Base-by-base conservation (phyloP, 2,329 filamentous ascomycete genomes). In the Capronia epimyces region DNA sequence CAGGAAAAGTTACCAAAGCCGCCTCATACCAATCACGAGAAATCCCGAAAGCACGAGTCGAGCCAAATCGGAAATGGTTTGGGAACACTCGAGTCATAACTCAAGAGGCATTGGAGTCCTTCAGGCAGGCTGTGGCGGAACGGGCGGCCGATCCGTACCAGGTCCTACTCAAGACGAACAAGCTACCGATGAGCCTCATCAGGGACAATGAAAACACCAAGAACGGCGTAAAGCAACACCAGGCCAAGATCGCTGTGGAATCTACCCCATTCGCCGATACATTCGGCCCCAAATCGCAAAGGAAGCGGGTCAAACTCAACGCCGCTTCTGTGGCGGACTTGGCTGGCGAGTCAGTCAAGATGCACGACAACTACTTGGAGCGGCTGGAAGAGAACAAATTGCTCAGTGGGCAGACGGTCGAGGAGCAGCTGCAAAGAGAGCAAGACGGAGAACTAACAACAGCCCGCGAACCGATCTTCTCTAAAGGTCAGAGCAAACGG, bases 41-140 rank as follows among this genome's bases (percentile, higher is more conserved):
- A 29, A 72, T 84, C 18, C 90, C 91, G 41, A 81, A 79, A 53
- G 93, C 91, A 60, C 81, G 90, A 60, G 87, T 97, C 65, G 91
- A 97, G 75, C 93, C 93, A 43, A 94, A 97, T 72, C 80, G 93
- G 64, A 94, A 94, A 73, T 98, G 93, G 93, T 98, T 98, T 73
- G 88, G 85, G 64, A 96, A 96, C 70, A 95, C 91, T 27, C 78
- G 93, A 64, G 82, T 85, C 39, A 95, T 96, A 64, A 89, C 86
- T 1, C 91, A 96, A 67, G 88, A 95, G 67, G 87, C 89, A 2
- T 77, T 97, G 57, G 81, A 80, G 39, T 83, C 87, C 1, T 98
- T 98, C 72, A 83, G 93, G 56, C 85, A 90, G 53, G 93, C 93
- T 21, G 91, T 98, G 71, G 87, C 87, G 36, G 89, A 95, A 69